Evolutionary conservation across 140 eudicot species (phyloP), one percentile per base, ranked within the genome.

Genomic region (Erigeron philadelphicus): DNA sequence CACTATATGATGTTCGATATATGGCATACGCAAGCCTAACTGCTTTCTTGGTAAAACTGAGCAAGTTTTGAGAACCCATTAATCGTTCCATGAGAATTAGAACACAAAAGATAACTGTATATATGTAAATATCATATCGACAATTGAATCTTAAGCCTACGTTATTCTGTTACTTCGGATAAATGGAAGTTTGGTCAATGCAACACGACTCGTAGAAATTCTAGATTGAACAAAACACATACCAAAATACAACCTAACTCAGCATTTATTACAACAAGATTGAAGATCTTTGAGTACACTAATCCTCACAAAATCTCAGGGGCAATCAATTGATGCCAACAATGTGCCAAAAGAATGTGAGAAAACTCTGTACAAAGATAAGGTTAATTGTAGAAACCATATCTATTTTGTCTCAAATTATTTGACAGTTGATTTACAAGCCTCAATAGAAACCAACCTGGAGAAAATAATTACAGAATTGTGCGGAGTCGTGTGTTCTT

Each of bases 281-380:
- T 13, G 56, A 56, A 70, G 16, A 70, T 55, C 66, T 3, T 61
- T 48, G 21, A 60, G 50, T 50, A 72, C 53, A 61, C 61, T 17
- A 56, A 18, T 18, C 64, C 73, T 53, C 73, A 52, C 61, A 35
- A 64, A 70, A 62, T 42, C 67, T 18, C 55, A 19, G 15, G 41
- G 17, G 9, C 45, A 50, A 69, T 74, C 49, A 66, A 74, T 73
- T 18, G 54, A 66, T 53, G 40, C 68, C 59, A 23, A 46, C 55
- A 64, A 17, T 57, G 23, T 48, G 47, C 59, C 45, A 71, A 73
- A 73, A 73, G 58, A 73, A 73, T 38, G 41, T 64, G 55, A 66
- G 70, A 66, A 72, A 72, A 41, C 11, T 64, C 47, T 71, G 77
- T 71, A 77, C 81, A 77, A 57, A 31, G 70, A 60, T 11, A 58